Evolutionary conservation across 192 early-diverging fungal species (phyloP).

Genomic region (Coemansia sp.): DNA sequence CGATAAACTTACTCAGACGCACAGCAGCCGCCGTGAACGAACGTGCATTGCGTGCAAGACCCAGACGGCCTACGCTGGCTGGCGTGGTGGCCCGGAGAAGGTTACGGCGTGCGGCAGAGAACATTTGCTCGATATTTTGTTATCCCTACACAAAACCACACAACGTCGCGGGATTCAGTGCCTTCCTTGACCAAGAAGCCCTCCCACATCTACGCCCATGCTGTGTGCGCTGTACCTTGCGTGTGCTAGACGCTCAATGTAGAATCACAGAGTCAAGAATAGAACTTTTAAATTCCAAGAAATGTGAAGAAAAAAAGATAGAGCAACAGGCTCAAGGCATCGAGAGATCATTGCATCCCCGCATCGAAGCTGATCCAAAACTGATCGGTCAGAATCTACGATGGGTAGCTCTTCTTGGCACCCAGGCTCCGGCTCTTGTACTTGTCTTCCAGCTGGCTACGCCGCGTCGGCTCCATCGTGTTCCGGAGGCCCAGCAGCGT

Average conservation of each 20-base stretch:
- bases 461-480: conserved; percentile 76
- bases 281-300: background rate
- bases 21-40: conserved; percentile 20
- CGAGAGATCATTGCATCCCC: background rate
- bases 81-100: too few relatives aligned
- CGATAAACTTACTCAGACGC: conserved; percentile 15
- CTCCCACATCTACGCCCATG: too few relatives aligned
- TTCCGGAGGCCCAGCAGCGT: conserved; percentile 86
- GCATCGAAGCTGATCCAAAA: background rate
- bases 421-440: conserved; percentile 42
- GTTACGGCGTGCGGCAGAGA: conserved; percentile 29
- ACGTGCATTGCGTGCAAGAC: conserved; percentile 7
- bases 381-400: conserved; percentile 1
- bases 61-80: background rate
- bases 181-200: too few relatives aligned
- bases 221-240: too few relatives aligned
- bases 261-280: too few relatives aligned
- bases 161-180: too few relatives aligned
- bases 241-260: too few relatives aligned
- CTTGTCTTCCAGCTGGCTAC: conserved; percentile 73
- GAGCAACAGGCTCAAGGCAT: background rate
- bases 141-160: background rate
- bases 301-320: conserved; percentile 1
- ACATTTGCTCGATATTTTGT: conserved; percentile 16
- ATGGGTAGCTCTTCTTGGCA: conserved; percentile 31